Conservation (phyloP, 1,284 basidiomycete species). For the Trametes pubescens region DNA sequence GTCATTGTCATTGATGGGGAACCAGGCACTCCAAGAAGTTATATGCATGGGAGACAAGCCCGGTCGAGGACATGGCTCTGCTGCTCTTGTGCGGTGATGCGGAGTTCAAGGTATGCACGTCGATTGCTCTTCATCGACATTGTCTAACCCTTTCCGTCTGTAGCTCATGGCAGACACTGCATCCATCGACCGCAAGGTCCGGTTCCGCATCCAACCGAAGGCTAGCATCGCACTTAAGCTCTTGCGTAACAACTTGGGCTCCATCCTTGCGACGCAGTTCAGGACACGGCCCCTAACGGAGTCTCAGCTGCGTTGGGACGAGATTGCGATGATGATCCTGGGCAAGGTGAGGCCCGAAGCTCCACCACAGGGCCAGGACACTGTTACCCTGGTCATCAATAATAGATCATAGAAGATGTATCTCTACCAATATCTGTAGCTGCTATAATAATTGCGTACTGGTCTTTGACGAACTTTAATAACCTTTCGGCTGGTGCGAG, state of each 20-base stretch:
- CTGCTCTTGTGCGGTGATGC: constrained; percentile 91
- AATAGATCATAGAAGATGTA: constrained; percentile 24
- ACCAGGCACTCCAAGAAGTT: constrained; percentile 89
- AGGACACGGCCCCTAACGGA: constrained; percentile 68
- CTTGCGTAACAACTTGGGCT: constrained; percentile 73
- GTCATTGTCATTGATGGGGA: neutral
- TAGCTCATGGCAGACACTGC: constrained; percentile 78
- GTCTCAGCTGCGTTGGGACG: constrained; percentile 74
- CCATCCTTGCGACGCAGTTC: constrained; percentile 71
- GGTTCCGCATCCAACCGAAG: constrained; percentile 76
- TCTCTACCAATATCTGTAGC: constrained; percentile 21
- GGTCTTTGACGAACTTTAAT: neutral
- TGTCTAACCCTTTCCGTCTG: constrained; percentile 5
- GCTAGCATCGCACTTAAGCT: constrained; percentile 83
- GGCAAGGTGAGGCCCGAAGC: constrained; percentile 56
- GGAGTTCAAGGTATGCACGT: constrained; percentile 80
- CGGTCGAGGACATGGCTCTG: constrained; percentile 87
- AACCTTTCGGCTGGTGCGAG: neutral
- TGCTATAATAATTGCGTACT: constrained; percentile 8
- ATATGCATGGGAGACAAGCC: constrained; percentile 97
- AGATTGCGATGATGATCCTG: constrained; percentile 69
- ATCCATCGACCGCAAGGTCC: constrained; percentile 89
- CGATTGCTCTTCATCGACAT: neutral
- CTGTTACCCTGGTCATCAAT: constrained; percentile 41
- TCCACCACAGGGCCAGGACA: constrained; percentile 36